Conservation (phyloP, 805 yeast species). For the Lachancea dasiensis region DNA sequence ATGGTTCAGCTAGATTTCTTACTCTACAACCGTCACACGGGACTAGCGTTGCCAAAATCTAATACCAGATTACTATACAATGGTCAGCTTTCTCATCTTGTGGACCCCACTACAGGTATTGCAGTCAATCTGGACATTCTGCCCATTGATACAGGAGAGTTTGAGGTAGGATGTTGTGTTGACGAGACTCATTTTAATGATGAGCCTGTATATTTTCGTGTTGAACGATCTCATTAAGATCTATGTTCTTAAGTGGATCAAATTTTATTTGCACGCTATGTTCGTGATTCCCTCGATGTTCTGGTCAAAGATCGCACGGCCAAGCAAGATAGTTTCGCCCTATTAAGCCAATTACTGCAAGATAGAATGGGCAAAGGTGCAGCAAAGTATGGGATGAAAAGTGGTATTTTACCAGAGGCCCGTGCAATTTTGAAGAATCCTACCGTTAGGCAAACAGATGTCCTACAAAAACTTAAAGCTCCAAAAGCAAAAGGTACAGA, state of each 20-base stretch:
- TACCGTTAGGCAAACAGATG: slow-evolving; percentile 39
- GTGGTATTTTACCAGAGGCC: slow-evolving; percentile 77
- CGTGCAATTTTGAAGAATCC: slow-evolving; percentile 73
- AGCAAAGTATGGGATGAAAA: slow-evolving; percentile 48
- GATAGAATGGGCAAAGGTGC: slow-evolving; percentile 43
- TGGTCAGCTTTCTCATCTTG: slow-evolving; percentile 55
- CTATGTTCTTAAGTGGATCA: no score
- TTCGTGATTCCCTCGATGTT: no score
- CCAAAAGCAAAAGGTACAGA: slow-evolving; percentile 40
- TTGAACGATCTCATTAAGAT: slow-evolving; percentile 6
- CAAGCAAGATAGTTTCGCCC: no score
- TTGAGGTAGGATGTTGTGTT: slow-evolving; percentile 58
- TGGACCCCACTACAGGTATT: slow-evolving; percentile 39
- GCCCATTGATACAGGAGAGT: slow-evolving; percentile 70
- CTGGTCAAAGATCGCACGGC: no score
- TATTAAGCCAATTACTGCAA: no score
- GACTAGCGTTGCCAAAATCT: slow-evolving; percentile 20
- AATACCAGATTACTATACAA: slow-evolving; percentile 62
- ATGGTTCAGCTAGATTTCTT: slow-evolving; percentile 11
- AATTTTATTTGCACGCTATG: no score
- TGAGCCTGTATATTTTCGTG: slow-evolving; percentile 9
- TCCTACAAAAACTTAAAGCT: slow-evolving; percentile 37
- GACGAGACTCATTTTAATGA: slow-evolving; percentile 6
- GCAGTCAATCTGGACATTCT: slow-evolving; percentile 43
- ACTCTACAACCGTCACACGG: slow-evolving; percentile 23